Evolutionary conservation across 2,329 filamentous ascomycete species (phyloP).

Genomic region (Ascochyta clinopodiicola): DNA sequence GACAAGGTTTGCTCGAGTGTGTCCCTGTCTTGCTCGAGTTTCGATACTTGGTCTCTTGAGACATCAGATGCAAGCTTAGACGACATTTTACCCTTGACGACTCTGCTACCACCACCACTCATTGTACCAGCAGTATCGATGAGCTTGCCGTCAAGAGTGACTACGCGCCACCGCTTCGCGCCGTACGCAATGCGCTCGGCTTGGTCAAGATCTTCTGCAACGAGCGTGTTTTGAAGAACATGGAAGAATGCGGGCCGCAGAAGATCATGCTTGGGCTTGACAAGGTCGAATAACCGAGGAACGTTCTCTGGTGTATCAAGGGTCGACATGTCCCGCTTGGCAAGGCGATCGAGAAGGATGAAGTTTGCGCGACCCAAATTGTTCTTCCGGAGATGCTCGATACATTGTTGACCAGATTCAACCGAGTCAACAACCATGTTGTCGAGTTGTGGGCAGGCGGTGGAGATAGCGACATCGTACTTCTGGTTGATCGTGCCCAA

Average conservation of each 20-base stretch:
- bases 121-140: slow-evolving; percentile 99
- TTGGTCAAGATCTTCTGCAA: slow-evolving; percentile 90
- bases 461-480: slow-evolving; percentile 98
- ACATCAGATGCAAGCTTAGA: slow-evolving; percentile 90
- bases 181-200: slow-evolving; percentile 97
- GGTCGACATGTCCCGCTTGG: slow-evolving; percentile 75
- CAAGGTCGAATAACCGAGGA: slow-evolving; percentile 89
- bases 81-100: slow-evolving; percentile 94
- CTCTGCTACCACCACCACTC: slow-evolving; percentile 92
- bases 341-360: slow-evolving; percentile 89
- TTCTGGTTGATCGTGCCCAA: slow-evolving; percentile 90
- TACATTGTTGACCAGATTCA: slow-evolving; percentile 95
- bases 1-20: slow-evolving; percentile 81
- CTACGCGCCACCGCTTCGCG: slow-evolving; percentile 90
- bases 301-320: slow-evolving; percentile 92
- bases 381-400: slow-evolving; percentile 96
- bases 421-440: slow-evolving; percentile 98
- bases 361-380: slow-evolving; percentile 97
- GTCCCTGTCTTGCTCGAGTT: slow-evolving; percentile 88
- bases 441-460: slow-evolving; percentile 87
- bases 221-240: slow-evolving; percentile 91
- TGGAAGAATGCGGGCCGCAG: slow-evolving; percentile 95
- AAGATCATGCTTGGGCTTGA: slow-evolving; percentile 84
- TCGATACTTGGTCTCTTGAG: slow-evolving; percentile 84
- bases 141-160: slow-evolving; percentile 91